phyloP scores from a whole-genome alignment of 225 moss, liverwort and hornwort genomes.

The Takakia lepidozioides region DNA sequence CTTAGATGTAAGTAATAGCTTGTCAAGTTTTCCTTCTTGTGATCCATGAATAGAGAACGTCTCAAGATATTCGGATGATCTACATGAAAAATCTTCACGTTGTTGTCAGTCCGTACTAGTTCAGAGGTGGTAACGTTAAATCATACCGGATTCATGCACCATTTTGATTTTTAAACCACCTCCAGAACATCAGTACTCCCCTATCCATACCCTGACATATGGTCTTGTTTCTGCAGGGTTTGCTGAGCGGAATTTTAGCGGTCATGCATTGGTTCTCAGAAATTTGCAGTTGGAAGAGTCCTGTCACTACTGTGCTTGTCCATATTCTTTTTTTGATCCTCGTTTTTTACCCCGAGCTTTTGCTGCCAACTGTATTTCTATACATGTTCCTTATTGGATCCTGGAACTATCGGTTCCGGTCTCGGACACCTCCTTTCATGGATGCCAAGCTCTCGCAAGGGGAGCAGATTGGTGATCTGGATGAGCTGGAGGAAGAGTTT shows the following conservation, averaged over 20 bases:
- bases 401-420: constrained; percentile 81
- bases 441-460: constrained; percentile 92
- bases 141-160: too few species aligned
- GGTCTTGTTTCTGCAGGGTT: constrained; percentile 52
- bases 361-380: constrained; percentile 76
- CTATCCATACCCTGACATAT: too few species aligned
- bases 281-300: constrained; percentile 88
- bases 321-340: constrained; percentile 77
- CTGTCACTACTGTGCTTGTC: constrained; percentile 75
- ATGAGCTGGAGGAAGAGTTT: constrained; percentile 95
- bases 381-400: constrained; percentile 95
- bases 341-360: constrained; percentile 86
- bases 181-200: too few species aligned
- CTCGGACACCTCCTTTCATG: constrained; percentile 77
- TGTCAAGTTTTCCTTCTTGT: too few species aligned
- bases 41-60: too few species aligned
- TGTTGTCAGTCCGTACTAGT: not conserved
- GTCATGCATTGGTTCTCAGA: constrained; percentile 86
- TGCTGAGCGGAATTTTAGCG: constrained; percentile 64
- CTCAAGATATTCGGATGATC: too few species aligned
- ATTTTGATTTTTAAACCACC: too few species aligned
- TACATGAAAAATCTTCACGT: too few species aligned
- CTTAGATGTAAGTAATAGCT: too few species aligned
- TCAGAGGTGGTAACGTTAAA: too few species aligned
- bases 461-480: constrained; percentile 68